phyloP scores from a whole-genome alignment of 176 grass and related monocot genomes.

The Aegilops bicornis region DNA sequence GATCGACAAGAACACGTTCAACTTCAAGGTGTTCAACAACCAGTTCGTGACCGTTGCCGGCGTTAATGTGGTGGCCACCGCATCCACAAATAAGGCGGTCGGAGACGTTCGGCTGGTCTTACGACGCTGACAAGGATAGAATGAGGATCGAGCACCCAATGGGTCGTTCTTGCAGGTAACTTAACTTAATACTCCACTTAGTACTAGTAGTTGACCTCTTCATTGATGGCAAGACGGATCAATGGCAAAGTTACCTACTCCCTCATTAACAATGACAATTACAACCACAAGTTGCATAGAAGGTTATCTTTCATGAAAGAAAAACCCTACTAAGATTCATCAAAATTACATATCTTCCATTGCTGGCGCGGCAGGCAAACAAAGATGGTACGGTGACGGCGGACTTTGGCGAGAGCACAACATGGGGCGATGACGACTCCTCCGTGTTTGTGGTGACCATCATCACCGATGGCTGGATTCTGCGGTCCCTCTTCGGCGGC shows the following conservation, averaged over 20 bases:
- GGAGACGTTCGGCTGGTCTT: not conserved
- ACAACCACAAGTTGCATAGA: too few species aligned
- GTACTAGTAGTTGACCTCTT: not conserved
- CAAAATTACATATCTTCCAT: too few species aligned
- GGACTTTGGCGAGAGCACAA: slow-evolving; percentile 17
- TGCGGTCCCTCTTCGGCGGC: not conserved
- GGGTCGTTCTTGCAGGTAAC: not conserved
- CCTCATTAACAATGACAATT: not conserved
- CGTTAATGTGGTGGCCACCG: too few species aligned
- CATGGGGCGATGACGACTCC: slow-evolving; percentile 36
- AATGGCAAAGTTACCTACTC: not conserved
- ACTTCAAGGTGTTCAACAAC: too few species aligned
- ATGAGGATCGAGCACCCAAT: not conserved
- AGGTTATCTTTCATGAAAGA: too few species aligned
- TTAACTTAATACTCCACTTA: not conserved
- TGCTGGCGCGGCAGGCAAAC: not conserved
- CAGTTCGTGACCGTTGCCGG: too few species aligned
- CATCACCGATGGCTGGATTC: too few species aligned
- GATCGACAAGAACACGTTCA: too few species aligned
- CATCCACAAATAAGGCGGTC: too few species aligned
- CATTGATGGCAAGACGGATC: not conserved
- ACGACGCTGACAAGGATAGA: not conserved
- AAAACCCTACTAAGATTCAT: too few species aligned
- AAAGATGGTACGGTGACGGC: not conserved
- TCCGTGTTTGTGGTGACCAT: slow-evolving; percentile 23